Evolutionary conservation across 208 protist species (phyloP), one percentile per base, ranked within the genome.

Genomic region (Leishmania braziliensis): DNA sequence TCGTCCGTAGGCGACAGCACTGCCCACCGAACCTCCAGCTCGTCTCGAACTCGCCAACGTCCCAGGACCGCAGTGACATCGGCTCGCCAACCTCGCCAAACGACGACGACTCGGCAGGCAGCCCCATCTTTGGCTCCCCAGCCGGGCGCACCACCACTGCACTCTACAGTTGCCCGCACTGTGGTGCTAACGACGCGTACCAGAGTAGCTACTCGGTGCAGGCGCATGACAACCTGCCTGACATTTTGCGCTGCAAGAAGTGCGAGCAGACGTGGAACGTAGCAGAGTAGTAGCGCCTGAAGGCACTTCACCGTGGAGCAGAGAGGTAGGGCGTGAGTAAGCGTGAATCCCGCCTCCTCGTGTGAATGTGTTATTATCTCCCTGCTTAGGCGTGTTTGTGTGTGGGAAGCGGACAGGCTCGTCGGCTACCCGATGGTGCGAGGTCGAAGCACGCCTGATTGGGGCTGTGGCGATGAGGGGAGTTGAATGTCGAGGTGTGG

Each of bases 181-280:
- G 93, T 56, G 91, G 91, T 43, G 89, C 88, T 0, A 83, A 84
- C 36, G 91, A 95, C 72, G 93, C 91, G 72, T 84, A 91, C 54
- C 85, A 84, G 43, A 93, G 76, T 74, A 89, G 84, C 74, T 95
- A 96, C 86, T 88, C 90, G 6, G 91, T 96, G 20, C 86, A 89
- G 69, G 89, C 93, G 1, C 93, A 96, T 80, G 91, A 96, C 75
- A 95, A 92, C 89, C 89, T 92, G 80, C 89, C 90, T 0, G 90
- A 90, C 29, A 92, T 95, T 36, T 75, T 95, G 63, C 84, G 81
- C 3, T 96, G 93, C 82, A 83, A 86, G 66, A 87, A 91, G 74
- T 96, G 93, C 72, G 77, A 79, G 33, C 86, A 83, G 72, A 94
- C 89, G 62, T 96, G 93, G 93, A 96, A 96, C 74, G 84, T 92